Evolutionary conservation across 768 basidiomycete genomes (phyloP).

Genomic region (Symmetrospora coprosmae): DNA sequence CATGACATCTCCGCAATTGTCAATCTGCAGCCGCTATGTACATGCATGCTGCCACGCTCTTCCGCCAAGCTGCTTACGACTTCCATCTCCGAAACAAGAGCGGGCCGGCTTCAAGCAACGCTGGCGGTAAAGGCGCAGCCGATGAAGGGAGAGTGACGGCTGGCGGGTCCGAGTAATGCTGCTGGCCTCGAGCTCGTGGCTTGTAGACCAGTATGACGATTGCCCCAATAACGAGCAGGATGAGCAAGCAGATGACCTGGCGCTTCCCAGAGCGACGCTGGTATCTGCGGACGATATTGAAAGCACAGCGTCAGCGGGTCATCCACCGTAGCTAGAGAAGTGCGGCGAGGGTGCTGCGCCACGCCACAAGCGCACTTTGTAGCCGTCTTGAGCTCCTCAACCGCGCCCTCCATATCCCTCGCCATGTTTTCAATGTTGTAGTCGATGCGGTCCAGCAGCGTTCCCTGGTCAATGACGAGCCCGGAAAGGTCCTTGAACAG

Average conservation of each 20-base stretch:
- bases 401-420: constrained; percentile 64
- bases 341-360: too few relatives aligned
- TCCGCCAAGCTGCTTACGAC: too few relatives aligned
- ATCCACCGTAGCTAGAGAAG: background rate
- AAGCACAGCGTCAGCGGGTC: background rate
- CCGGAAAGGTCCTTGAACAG: constrained; percentile 87
- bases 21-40: too few relatives aligned
- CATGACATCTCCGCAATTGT: too few relatives aligned
- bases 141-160: too few relatives aligned
- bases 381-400: constrained; percentile 66
- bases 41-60: too few relatives aligned
- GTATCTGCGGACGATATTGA: constrained; percentile 46
- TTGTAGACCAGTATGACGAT: constrained; percentile 84
- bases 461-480: constrained; percentile 95
- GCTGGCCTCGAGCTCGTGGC: constrained; percentile 51
- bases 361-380: constrained; percentile 54
- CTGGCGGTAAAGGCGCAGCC: too few relatives aligned
- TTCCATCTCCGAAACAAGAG: too few relatives aligned
- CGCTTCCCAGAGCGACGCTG: constrained; percentile 86
- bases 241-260: constrained; percentile 78
- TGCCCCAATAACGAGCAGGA: constrained; percentile 77
- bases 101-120: too few relatives aligned
- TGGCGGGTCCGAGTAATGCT: too few relatives aligned
- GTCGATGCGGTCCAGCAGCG: constrained; percentile 86
- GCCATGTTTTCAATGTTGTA: constrained; percentile 93